Evolutionary conservation across 371 early-diverging fungal species (phyloP).

Genomic region (Basidiobolus meristosporus): DNA sequence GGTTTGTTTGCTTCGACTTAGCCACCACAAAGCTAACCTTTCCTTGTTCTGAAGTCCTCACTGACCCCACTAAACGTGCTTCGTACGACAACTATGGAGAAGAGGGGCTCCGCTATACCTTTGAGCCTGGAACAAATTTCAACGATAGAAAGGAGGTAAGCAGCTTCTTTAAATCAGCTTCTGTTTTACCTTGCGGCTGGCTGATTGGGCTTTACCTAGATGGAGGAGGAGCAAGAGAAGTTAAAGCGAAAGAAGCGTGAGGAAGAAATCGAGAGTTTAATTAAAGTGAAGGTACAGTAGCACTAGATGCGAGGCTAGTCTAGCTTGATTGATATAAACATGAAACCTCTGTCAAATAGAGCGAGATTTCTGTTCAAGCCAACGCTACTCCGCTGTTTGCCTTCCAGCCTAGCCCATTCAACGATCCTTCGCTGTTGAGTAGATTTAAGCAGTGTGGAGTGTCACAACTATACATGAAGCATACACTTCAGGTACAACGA

Average conservation of each 20-base stretch:
- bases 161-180: neutral
- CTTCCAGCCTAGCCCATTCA: neutral
- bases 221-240: conserved; percentile 72
- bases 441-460: neutral
- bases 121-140: conserved; percentile 47
- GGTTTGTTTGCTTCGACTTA: conserved; percentile 1
- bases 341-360: neutral
- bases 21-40: neutral
- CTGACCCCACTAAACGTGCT: conserved; percentile 55
- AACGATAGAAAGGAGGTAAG: conserved; percentile 52
- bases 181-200: neutral
- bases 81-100: conserved; percentile 88
- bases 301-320: neutral
- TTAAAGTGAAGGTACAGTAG: conserved; percentile 32
- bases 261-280: conserved; percentile 59
- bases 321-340: neutral
- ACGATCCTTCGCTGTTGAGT: neutral
- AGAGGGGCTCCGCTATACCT: conserved; percentile 44
- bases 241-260: conserved; percentile 39
- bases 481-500: neutral
- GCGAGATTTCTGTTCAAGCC: neutral
- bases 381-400: neutral
- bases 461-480: neutral
- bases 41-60: conserved; percentile 30
- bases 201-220: conserved; percentile 10